A percentile compares a stretch with the other conserved stretches of the same genome.
These are phyloP conservation scores for Leptodontidium sp. DNA, from an alignment of 2,329 filamentous ascomycete genomes.

Conservation along the genomic window DNA sequence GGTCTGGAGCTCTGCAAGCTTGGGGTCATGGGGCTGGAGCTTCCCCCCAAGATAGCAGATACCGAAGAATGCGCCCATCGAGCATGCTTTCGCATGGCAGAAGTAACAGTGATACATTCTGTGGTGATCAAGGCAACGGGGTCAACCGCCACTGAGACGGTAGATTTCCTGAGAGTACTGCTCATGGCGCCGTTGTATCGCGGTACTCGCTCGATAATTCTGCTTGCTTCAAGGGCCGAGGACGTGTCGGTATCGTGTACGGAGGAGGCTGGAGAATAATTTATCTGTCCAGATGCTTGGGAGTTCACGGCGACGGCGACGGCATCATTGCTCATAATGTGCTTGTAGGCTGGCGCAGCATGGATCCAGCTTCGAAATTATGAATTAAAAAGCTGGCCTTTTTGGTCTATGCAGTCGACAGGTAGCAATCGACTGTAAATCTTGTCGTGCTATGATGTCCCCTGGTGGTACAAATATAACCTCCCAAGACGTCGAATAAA, in stretches of 20 bases:
- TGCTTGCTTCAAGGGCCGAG: slow-evolving; percentile 24
- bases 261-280: slow-evolving; percentile 30
- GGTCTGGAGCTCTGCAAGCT: slow-evolving; percentile 56
- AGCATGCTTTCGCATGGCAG: slow-evolving; percentile 96
- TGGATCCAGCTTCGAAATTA: slow-evolving; percentile 25
- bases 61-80: slow-evolving; percentile 97
- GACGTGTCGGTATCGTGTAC: slow-evolving; percentile 30
- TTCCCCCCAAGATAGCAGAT: slow-evolving; percentile 89
- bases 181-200: slow-evolving; percentile 34
- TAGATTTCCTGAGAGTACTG: slow-evolving; percentile 34
- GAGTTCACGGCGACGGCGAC: slow-evolving; percentile 34
- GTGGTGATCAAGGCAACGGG: slow-evolving; percentile 94
- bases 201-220: slow-evolving; percentile 20
- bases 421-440: slow-evolving; percentile 18
- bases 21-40: slow-evolving; percentile 54
- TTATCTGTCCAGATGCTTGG: slow-evolving; percentile 31
- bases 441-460: slow-evolving; percentile 23
- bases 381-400: slow-evolving; percentile 7
- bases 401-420: background rate
- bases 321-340: slow-evolving; percentile 45
- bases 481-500: slow-evolving; percentile 1
- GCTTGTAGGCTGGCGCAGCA: slow-evolving; percentile 32
- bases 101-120: slow-evolving; percentile 98
- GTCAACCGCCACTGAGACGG: slow-evolving; percentile 83
- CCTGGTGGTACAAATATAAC: slow-evolving; percentile 25